Evolutionary conservation across 2,329 filamentous ascomycete species (phyloP), one percentile per base, ranked within the genome.

Genomic region (Lanzia echinophila): DNA sequence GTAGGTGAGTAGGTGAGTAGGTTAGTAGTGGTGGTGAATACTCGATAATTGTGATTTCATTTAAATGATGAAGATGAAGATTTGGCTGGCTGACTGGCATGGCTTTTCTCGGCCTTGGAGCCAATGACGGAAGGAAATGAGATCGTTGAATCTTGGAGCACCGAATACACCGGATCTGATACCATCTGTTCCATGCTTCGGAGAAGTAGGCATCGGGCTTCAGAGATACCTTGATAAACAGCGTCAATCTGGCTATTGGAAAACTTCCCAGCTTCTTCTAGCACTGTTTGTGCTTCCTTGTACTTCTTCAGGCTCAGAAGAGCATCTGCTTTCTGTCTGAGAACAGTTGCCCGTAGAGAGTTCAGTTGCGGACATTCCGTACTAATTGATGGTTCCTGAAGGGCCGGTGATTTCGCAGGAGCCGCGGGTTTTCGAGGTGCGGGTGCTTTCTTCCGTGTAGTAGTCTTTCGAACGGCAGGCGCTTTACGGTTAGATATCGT

Each of bases 81-180:
- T n/a, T n/a, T n/a, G n/a, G n/a, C n/a, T n/a, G 62, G 44, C 39
- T 58, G 61, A 17, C 67, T 64, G 41, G 50, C 54, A 28, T 53
- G 38, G 32, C 54, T 59, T 31, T 62, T 54, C n/a, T 52, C 63
- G 2, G 32, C 12, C 39, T 63, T 68, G 1, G 49, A 34, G 11
- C 60, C 60, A 8, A 60, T 43, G 2, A 92, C 75, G 0, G 88
- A 84, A 1, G 91, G 90, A 56, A 92, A 86, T 0, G 90, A 95
- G 24, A 96, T 84, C 0, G 90, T 96, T 0, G 94, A 96, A 64
- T 99, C 94, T 44, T 92, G 88, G 15, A 97, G 79, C 10, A 92
- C 87, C 17, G 89, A 95, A 68, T 92, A 95, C 3, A 94, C 86
- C 2, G 91, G 85, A 69, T 96, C 88, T 4, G 80, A 79, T 12